Evolutionary conservation across 352 stramenopile genomes (phyloP).

Genomic region (Phytophthora aleatoria): DNA sequence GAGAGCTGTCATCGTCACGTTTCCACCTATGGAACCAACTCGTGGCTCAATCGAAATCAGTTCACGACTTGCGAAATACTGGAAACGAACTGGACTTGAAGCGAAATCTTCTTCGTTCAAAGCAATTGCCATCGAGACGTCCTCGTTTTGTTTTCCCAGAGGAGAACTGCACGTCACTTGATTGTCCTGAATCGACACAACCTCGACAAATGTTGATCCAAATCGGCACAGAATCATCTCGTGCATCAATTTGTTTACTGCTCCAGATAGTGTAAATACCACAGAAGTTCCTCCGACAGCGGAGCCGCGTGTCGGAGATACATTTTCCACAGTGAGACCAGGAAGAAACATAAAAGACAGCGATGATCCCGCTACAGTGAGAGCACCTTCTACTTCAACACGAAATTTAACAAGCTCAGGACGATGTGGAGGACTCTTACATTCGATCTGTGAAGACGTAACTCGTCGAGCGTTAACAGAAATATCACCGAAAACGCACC

Average conservation of each 20-base stretch:
- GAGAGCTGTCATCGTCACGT: slow-evolving; percentile 23
- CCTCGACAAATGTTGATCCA: slow-evolving; percentile 22
- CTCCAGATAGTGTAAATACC: slow-evolving; percentile 26
- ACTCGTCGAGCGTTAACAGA: slow-evolving; percentile 19
- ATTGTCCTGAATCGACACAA: slow-evolving; percentile 3
- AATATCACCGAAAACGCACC: slow-evolving; percentile 39
- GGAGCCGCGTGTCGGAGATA: slow-evolving; percentile 26
- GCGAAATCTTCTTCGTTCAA: slow-evolving; percentile 37
- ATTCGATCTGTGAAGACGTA: slow-evolving; percentile 24
- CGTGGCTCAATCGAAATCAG: slow-evolving; percentile 37
- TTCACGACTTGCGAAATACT: slow-evolving; percentile 28
- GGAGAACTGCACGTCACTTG: slow-evolving; percentile 32
- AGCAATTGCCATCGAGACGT: slow-evolving; percentile 26
- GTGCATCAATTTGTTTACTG: slow-evolving; percentile 10
- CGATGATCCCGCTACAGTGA: slow-evolving; percentile 12
- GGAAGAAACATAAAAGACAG: slow-evolving; percentile 40
- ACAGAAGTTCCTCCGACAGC: slow-evolving; percentile 35
- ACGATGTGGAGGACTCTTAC: slow-evolving; percentile 29
- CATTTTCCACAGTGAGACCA: slow-evolving; percentile 29
- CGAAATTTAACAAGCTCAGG: slow-evolving; percentile 23
- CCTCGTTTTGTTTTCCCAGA: slow-evolving; percentile 10
- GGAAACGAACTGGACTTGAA: slow-evolving; percentile 20
- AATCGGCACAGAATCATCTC: slow-evolving; percentile 34
- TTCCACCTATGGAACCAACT: slow-evolving; percentile 20
- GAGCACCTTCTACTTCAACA: slow-evolving; percentile 14